phyloP scores from a whole-genome alignment of 2,329 filamentous ascomycete genomes.

The Tolypocladium nubicola region DNA sequence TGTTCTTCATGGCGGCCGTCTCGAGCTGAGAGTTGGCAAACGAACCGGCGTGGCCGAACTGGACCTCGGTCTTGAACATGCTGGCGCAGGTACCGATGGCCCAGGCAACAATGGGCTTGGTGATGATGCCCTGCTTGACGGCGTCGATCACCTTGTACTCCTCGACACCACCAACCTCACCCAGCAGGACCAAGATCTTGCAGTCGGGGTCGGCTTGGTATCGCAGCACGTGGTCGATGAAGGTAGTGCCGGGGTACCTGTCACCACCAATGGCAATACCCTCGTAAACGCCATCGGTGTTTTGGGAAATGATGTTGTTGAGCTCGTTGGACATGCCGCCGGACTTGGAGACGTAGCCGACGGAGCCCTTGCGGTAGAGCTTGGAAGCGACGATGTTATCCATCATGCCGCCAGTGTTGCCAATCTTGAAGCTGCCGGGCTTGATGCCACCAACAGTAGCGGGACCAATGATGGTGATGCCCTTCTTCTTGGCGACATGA shows the following conservation, averaged over 20 bases:
- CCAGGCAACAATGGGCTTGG: conserved; percentile 98
- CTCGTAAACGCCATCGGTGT: conserved; percentile 96
- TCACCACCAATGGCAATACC: conserved; percentile 99
- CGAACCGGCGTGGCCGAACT: conserved; percentile 97
- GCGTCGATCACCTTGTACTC: conserved; percentile 99
- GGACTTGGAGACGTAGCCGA: conserved; percentile 99
- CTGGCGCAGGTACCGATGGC: conserved; percentile 97
- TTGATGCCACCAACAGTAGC: conserved; percentile 99
- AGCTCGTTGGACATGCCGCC: conserved; percentile 99
- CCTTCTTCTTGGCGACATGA: conserved; percentile 95
- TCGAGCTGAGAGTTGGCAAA: conserved; percentile 99
- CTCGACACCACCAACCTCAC: conserved; percentile 98
- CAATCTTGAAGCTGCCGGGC: conserved; percentile 98
- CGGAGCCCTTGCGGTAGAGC: conserved; percentile 98
- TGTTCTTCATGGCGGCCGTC: conserved; percentile 94
- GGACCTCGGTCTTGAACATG: conserved; percentile 99
- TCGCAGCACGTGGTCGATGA: conserved; percentile 95
- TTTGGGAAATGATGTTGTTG: conserved; percentile 98
- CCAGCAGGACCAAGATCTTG: conserved; percentile 92
- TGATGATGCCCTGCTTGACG: conserved; percentile 87
- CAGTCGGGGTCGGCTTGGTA: conserved; percentile 95
- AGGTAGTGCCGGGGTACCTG: conserved; percentile 95
- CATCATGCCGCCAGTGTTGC: conserved; percentile 99
- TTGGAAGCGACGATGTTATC: conserved; percentile 99
- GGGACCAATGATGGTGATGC: conserved; percentile 95